Evolutionary conservation across 1,139 yeast species (phyloP).

Genomic region (Geotrichum cucujoidarum): DNA sequence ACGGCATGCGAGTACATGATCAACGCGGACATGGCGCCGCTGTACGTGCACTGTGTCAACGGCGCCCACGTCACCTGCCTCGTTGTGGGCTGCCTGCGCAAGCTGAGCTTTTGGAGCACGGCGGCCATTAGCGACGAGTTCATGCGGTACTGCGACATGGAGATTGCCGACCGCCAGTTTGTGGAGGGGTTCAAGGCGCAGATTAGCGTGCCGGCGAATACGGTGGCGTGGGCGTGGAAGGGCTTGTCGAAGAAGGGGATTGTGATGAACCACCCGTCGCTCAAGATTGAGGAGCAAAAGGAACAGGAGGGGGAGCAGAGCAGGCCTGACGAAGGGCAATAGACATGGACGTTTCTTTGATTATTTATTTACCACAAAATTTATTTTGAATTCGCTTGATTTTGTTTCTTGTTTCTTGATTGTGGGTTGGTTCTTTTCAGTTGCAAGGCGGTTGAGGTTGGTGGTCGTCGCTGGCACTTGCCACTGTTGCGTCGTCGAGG

Average conservation of each 20-base stretch:
- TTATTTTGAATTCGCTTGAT: too few relatives aligned
- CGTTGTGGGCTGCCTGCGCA: constrained; percentile 78
- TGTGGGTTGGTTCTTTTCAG: too few relatives aligned
- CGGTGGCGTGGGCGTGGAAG: constrained; percentile 70
- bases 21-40: constrained; percentile 58
- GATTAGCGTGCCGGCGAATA: constrained; percentile 47
- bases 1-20: constrained; percentile 57
- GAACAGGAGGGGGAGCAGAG: neutral
- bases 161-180: constrained; percentile 75
- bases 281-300: constrained; percentile 27
- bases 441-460: too few relatives aligned
- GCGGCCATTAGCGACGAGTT: constrained; percentile 86
- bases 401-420: too few relatives aligned
- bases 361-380: too few relatives aligned
- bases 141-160: constrained; percentile 70
- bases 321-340: neutral
- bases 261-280: constrained; percentile 35
- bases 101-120: constrained; percentile 82
- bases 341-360: too few relatives aligned
- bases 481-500: too few relatives aligned
- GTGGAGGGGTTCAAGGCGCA: constrained; percentile 75
- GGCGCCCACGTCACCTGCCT: constrained; percentile 86
- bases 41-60: constrained; percentile 79
- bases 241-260: constrained; percentile 60
- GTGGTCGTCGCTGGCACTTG: too few relatives aligned